Conservation (phyloP, 495 filamentous ascomycete species). For the Cudoniella acicularis region DNA sequence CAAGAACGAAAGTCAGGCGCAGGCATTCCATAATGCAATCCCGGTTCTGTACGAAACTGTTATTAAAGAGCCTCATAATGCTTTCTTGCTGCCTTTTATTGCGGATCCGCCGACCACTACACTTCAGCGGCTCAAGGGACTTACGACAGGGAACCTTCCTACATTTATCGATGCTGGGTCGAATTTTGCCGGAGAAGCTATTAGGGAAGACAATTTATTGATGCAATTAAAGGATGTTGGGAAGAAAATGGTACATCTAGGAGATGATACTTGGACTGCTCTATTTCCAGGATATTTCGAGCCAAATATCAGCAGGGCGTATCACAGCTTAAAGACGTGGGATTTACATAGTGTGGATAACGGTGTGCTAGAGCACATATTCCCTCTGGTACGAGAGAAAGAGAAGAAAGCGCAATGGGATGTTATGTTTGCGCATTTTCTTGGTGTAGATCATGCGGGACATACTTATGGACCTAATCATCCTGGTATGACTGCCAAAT, state of each 20-base stretch:
- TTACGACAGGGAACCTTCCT: slow-evolving; percentile 92
- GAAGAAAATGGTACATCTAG: slow-evolving; percentile 85
- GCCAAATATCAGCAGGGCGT: slow-evolving; percentile 73
- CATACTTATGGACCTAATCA: slow-evolving; percentile 95
- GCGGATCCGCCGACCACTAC: slow-evolving; percentile 95
- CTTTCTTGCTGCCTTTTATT: slow-evolving; percentile 91
- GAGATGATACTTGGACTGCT: slow-evolving; percentile 93
- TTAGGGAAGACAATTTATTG: slow-evolving; percentile 93
- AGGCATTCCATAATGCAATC: slow-evolving; percentile 83
- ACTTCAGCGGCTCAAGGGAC: slow-evolving; percentile 83
- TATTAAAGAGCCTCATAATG: slow-evolving; percentile 65
- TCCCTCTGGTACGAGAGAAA: slow-evolving; percentile 64
- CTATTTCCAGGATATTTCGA: slow-evolving; percentile 93
- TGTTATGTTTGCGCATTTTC: slow-evolving; percentile 84
- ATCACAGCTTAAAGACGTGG: slow-evolving; percentile 98
- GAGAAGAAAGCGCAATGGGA: slow-evolving; percentile 74
- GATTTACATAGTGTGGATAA: slow-evolving; percentile 96
- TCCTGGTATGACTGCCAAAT: slow-evolving; percentile 82
- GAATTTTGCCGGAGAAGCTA: slow-evolving; percentile 94
- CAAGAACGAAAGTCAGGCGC: slow-evolving; percentile 39
- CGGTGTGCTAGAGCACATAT: slow-evolving; percentile 88
- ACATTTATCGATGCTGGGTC: slow-evolving; percentile 92
- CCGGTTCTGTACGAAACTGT: slow-evolving; percentile 82
- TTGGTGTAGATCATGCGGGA: slow-evolving; percentile 96
- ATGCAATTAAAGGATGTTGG: slow-evolving; percentile 76